A percentile compares a stretch with the other conserved stretches of the same genome.
Conservation (phyloP, 2,329 filamentous ascomycete genomes). For the Helicocarpus griseus region DNA sequence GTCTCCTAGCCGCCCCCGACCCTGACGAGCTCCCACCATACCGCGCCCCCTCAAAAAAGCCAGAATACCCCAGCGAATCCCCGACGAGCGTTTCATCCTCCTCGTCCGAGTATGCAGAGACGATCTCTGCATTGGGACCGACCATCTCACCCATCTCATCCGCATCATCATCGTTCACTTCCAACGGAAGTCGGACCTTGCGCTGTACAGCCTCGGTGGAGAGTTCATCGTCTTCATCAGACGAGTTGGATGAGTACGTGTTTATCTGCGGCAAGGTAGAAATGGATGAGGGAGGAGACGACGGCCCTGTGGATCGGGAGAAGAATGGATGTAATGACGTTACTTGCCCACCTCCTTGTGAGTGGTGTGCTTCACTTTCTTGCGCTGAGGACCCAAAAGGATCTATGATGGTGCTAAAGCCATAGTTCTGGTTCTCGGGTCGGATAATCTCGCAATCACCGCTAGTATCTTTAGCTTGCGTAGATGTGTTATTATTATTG, state of each 20-base stretch:
- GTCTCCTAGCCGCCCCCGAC: conserved; percentile 11
- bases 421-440: background rate
- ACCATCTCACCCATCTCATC: conserved; percentile 42
- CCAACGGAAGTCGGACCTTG: conserved; percentile 44
- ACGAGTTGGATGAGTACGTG: conserved; percentile 32
- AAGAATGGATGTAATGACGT: background rate
- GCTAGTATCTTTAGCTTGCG: conserved; percentile 5
- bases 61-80: conserved; percentile 61
- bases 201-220: conserved; percentile 28
- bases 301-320: conserved; percentile 4
- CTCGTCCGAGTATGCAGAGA: conserved; percentile 39
- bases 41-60: conserved; percentile 42
- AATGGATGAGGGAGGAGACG: conserved; percentile 27
- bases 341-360: background rate
- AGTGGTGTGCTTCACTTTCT: background rate
- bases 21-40: conserved; percentile 1
- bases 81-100: conserved; percentile 46
- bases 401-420: background rate
- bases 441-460: conserved; percentile 15
- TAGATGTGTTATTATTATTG: background rate
- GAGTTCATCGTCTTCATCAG: conserved; percentile 24
- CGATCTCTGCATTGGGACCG: conserved; percentile 28
- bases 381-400: background rate
- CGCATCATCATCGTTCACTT: conserved; percentile 46
- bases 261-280: conserved; percentile 30